phyloP scores from a whole-genome alignment of 495 filamentous ascomycete genomes.

The Penicillium manginii region DNA sequence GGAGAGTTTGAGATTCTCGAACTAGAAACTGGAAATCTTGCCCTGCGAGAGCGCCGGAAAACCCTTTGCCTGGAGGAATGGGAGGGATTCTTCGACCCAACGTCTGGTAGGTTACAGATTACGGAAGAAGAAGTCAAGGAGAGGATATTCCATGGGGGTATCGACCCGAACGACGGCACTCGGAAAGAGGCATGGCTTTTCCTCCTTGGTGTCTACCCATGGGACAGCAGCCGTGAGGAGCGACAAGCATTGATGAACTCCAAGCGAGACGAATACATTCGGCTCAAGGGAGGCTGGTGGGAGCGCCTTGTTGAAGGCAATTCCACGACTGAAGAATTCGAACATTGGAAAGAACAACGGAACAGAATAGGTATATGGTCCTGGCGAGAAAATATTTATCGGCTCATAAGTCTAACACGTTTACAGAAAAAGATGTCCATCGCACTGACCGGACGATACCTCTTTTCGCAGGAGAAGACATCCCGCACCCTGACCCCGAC shows the following conservation, averaged over 20 bases:
- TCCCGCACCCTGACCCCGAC: conserved; percentile 95
- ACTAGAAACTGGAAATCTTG: conserved; percentile 70
- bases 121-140: conserved; percentile 94
- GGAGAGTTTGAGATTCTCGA: conserved; percentile 96
- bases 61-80: conserved; percentile 82
- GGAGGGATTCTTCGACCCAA: conserved; percentile 79
- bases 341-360: conserved; percentile 96
- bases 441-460: conserved; percentile 91
- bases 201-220: conserved; percentile 85
- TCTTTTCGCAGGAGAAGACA: conserved; percentile 94
- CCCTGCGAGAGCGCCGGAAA: conserved; percentile 72
- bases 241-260: conserved; percentile 79
- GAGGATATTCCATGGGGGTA: conserved; percentile 90
- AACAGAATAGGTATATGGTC: conserved; percentile 74
- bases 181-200: conserved; percentile 97
- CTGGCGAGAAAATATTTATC: not conserved
- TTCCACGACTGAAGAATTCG: conserved; percentile 73
- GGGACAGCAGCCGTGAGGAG: conserved; percentile 84
- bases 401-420: conserved; percentile 1
- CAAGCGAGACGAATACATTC: conserved; percentile 89
- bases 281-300: conserved; percentile 96
- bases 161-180: conserved; percentile 86
- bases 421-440: conserved; percentile 94
- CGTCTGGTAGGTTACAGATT: conserved; percentile 71
- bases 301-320: conserved; percentile 84